Conservation (phyloP, 257 asterid species). For the Lavandula angustifolia region DNA sequence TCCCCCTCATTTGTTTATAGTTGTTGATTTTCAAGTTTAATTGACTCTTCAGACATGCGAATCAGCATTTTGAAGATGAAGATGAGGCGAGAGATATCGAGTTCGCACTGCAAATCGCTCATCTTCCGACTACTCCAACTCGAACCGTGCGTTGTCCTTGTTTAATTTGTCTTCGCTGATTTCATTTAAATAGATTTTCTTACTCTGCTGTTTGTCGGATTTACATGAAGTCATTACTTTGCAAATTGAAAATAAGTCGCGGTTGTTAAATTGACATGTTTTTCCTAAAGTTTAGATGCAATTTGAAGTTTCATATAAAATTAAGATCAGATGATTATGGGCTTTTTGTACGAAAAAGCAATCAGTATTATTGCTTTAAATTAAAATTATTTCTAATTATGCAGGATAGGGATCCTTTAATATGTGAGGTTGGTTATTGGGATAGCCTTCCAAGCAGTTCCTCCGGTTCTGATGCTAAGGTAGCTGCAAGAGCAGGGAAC, state of each 20-base stretch:
- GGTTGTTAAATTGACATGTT: not conserved
- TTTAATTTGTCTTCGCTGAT: not conserved
- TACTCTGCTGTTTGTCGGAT: constrained; percentile 10
- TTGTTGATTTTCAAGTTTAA: constrained; percentile 22
- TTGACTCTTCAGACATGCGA: constrained; percentile 42
- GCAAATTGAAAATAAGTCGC: not conserved
- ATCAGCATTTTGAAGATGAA: constrained; percentile 51
- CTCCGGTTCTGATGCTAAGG: constrained; percentile 30
- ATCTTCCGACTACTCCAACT: constrained; percentile 34
- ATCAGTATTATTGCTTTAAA: not conserved
- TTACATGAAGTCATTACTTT: constrained; percentile 4
- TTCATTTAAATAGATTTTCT: not conserved
- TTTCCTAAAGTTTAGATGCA: not conserved
- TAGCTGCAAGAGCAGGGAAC: constrained; percentile 29
- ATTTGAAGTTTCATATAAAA: constrained; percentile 7
- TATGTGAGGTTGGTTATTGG: constrained; percentile 18
- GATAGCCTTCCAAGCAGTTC: constrained; percentile 39
- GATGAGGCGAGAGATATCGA: constrained; percentile 48
- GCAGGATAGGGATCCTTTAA: constrained; percentile 45
- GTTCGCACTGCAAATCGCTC: constrained; percentile 40
- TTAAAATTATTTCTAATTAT: not conserved
- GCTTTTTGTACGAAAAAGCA: constrained; percentile 20
- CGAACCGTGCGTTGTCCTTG: constrained; percentile 35
- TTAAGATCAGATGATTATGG: constrained; percentile 2
- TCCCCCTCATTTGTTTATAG: not conserved